Base-by-base conservation (phyloP, 352 stramenopile genomes). In the Pythium myriotylum region DNA sequence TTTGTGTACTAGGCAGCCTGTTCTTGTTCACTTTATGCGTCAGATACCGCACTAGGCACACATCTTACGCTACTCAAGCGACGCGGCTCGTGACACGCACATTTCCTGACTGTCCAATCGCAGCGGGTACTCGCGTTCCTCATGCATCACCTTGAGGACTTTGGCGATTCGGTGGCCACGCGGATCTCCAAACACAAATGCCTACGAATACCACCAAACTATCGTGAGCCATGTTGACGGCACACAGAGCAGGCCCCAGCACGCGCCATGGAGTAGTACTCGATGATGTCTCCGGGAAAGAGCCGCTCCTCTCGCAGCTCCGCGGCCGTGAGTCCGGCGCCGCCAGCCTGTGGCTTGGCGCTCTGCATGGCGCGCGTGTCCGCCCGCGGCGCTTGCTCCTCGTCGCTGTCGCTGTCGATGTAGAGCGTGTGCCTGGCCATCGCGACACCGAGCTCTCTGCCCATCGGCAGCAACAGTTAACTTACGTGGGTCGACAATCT, bases 201-300 rank as follows among this genome's bases (percentile, higher is more conserved):
- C 76, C 82, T 91, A 52, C 2, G 0, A 53, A 27, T 37, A 35
- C 29, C 29, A 35, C 29, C 29, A 35, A 35, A 35, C 29, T 10
- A 5, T 10, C 29, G 29, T 35, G 5, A 35, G 10, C 29, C 29
- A n/a, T n/a, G 29, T 35, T 35, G 29, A 35, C 5, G 29, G 10
- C 29, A 35, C 5, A 10, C 5, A 10, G 5, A 35, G 29, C 29
- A 35, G 29, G 10, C 29, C n/a, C 20, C 1, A 37, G 27, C 58
- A 24, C 27, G 19, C 24, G 60, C 63, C 79, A 92, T 90, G 27
- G 80, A 90, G 64, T 73, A 92, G 69, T 92, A 92, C 61, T 92
- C 83, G 60, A 92, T 74, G 5, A 77, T 90, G 68, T 92, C 83
- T 35, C 83, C 83, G 13, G 83, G 68, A 33, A 77, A 87, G 43